Base-by-base conservation (phyloP, 2,329 filamentous ascomycete genomes). In the Botryotinia calthae region DNA sequence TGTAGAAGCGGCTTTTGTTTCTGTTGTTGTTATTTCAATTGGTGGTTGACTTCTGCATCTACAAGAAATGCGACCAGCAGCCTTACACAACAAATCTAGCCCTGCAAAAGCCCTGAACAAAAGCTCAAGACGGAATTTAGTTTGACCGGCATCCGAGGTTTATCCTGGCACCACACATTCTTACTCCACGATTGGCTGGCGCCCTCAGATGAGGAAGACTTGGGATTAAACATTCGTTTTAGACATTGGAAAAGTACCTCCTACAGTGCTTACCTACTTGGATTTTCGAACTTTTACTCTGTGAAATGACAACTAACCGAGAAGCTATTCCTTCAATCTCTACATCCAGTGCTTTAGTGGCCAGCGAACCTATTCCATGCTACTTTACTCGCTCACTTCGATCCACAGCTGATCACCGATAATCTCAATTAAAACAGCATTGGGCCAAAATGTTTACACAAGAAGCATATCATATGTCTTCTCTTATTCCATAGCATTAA, bases 21-120 rank as follows among this genome's bases (percentile, higher is more conserved):
- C 34, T 22, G 58, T 70, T 40, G 69, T 65, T 51, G 46, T 42
- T 56, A 34, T 42, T 67, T 67, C 25, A 67, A 34, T 44, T 69
- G 51, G 20, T 34, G n/a, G 14, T 46, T 56, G 9, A 54, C 64
- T 67, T 67, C 48, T 67, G 18, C 34, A 56, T 62, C 34, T 28
- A n/a, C 40, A 46, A 56, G 48, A 68, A 68, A 42, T 68, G 65
- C 48, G 51, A 56, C 48, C 48, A 54, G 46, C 25, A 66, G 64
- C 64, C 34, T 67, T 67, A 56, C 64, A 67, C 44, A 25, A 5
- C 25, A 37, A 66, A 56, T 51, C 46, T 37, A 70, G 66, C 66
- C 66, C 56, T 48, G 54, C n/a, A 37, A 62, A 16, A 42, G 51
- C 48, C 31, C 40, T 28, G 46, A 25, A 22, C 18, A 31, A 42